Base-by-base conservation (phyloP, 1,284 basidiomycete genomes). In the Mrakiaceae sp. region DNA sequence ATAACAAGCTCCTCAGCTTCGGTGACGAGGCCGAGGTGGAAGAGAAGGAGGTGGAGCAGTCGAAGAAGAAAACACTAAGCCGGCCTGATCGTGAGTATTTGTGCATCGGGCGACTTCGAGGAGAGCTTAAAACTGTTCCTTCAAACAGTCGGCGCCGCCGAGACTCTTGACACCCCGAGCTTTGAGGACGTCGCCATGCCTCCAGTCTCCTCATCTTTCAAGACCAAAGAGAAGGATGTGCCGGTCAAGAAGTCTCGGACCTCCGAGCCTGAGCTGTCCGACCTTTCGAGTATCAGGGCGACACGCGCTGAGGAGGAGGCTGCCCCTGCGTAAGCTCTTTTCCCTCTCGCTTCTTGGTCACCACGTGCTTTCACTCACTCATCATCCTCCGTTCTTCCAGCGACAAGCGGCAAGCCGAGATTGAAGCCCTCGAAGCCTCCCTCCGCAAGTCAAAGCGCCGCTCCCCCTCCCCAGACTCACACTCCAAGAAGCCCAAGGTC, bases 1-100 rank as follows among this genome's bases (percentile, higher is more conserved):
- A 97, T 70, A 87, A 88, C 3, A 87, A 86, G 62, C 75, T 97
- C 10, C 75, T 96, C 63, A 93, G 90, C 61, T 97, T 97, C 74
- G 91, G 86, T 14, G 87, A 81, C 5, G 88, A 90, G 44, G 88
- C 87, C 64, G 87, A 82, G 4, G 81, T 81, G 58, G 72, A 78
- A 5, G 72, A 79, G 3, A 71, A 76, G 69, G 43, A 69, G 54
- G 2, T 80, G 84, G 68, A 48, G 14, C 16, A 50, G 27, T 27
- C 27, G 48, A 86, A 85, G 76, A 88, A 89, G 78, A 93, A 90
- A 74, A 81, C 84, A 1, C 87, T 92, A 55, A 84, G 81, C 14
- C 79, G 90, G 47, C 87, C 86, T 48, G 90, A 93, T 78, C 74
- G 90, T 92, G 72, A 68, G 90, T 81, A 5, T 67, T 67, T 46